Evolutionary conservation across 2,329 filamentous ascomycete genomes (phyloP).

Genomic region (Metarhizium robertsii): DNA sequence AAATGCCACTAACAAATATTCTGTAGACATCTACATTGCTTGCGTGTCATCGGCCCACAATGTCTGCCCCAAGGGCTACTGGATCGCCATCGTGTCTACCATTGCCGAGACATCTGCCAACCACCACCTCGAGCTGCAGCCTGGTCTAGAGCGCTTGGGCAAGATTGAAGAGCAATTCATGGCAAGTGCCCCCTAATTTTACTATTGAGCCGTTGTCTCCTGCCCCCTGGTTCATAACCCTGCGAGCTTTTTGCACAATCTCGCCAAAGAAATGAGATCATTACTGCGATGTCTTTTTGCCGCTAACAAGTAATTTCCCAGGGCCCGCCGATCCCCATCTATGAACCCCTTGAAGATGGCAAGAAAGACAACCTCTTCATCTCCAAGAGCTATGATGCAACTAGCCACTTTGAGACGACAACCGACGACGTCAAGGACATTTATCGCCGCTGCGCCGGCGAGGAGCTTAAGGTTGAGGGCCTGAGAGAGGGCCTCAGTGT

Average conservation of each 20-base stretch:
- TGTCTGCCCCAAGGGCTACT: conserved; percentile 98
- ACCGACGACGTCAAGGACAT: conserved; percentile 92
- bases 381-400: conserved; percentile 97
- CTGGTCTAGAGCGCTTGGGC: conserved; percentile 85
- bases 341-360: conserved; percentile 80
- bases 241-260: neutral
- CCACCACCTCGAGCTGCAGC: conserved; percentile 90
- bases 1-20: neutral
- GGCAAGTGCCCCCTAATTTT: conserved; percentile 34
- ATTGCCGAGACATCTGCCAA: conserved; percentile 88
- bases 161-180: conserved; percentile 96
- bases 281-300: neutral
- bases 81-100: conserved; percentile 95
- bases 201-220: neutral
- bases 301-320: conserved; percentile 16
- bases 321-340: conserved; percentile 81
- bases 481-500: conserved; percentile 72
- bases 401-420: conserved; percentile 90
- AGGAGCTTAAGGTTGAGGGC: conserved; percentile 82
- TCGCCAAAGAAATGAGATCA: neutral
- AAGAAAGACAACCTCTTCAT: conserved; percentile 88
- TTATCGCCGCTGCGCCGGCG: conserved; percentile 72
- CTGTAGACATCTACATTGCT: conserved; percentile 85
- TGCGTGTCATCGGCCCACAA: conserved; percentile 94
- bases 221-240: neutral